phyloP scores from a whole-genome alignment of 2,329 filamentous ascomycete genomes.

The Akanthomyces uredinophilus region DNA sequence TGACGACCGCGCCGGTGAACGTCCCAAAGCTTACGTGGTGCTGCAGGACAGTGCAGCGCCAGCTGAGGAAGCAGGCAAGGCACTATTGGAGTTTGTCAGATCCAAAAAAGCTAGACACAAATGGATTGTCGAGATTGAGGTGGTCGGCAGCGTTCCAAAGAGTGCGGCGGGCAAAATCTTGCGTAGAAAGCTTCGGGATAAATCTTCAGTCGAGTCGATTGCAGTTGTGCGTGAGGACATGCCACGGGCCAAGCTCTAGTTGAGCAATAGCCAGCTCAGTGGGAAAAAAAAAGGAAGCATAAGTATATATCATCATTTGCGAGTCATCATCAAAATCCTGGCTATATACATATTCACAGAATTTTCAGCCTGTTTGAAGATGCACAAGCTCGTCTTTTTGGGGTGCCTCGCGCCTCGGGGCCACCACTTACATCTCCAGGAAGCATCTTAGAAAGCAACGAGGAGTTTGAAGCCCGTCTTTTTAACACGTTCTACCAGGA shows the following conservation, averaged over 20 bases:
- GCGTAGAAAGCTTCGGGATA: conserved; percentile 44
- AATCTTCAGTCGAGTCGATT: neutral
- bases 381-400: neutral
- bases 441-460: conserved; percentile 8
- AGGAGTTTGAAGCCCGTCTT: conserved; percentile 23
- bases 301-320: too few species aligned
- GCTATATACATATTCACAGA: neutral
- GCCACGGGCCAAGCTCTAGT: conserved; percentile 10
- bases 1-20: conserved; percentile 52
- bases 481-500: conserved; percentile 22
- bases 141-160: conserved; percentile 53
- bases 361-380: neutral
- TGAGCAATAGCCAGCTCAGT: too few species aligned
- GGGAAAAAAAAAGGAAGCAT: too few species aligned
- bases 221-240: conserved; percentile 12
- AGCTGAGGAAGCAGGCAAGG: conserved; percentile 27
- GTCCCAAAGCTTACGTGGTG: conserved; percentile 54
- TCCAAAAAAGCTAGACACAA: conserved; percentile 52
- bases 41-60: conserved; percentile 17
- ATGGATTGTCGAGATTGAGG: conserved; percentile 47
- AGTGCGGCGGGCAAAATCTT: conserved; percentile 58
- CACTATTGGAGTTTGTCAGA: conserved; percentile 45
- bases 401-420: neutral
- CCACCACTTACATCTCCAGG: neutral
- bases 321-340: neutral